Base-by-base conservation (phyloP, 768 basidiomycete genomes). In the Lyophyllum shimeji region DNA sequence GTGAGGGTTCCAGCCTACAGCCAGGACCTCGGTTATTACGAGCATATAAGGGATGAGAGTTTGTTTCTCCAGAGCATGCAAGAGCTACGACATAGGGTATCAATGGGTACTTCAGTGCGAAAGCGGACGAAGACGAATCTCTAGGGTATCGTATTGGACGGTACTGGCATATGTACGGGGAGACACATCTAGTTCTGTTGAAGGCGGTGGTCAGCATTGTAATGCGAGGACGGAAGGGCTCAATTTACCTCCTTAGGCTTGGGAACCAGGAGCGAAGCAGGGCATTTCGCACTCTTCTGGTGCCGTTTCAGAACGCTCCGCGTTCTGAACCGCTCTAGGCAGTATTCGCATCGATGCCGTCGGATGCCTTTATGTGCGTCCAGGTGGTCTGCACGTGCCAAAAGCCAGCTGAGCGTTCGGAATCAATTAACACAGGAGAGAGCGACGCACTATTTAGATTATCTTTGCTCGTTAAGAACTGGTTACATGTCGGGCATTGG, bases 271-370 rank as follows among this genome's bases (percentile, higher is more conserved):
- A 48, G 53, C 46, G 57, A 55, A 33, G 29, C 58, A 37, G 57
- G 57, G 46, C 62, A 63, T 24, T 63, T 61, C 4, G 23, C 42
- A 29, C 62, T 61, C 51, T 58, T 57, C 52, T 63, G 60, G 33
- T 63, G 62, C 15, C 60, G 60, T 25, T 58, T 59, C 13, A 63
- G 39, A n/a, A 63, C 62, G 17, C 62, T 63, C 12, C 62, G 62
- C 1, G 62, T 63, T 42, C 62, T 53, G 23, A 63, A 63, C 18
- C 57, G 50, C 21, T 63, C 59, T 9, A 25, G 52, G 42, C 62
- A 63, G 29, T 25, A 54, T 0, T 52, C 24, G 44, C 62, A 63
- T 42, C 3, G 8, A 39, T 63, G 62, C 15, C 59, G 59, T 29
- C 62, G 54, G 27, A 60, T 43, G 18, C 53, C 53, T 2, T 39